phyloP scores from a whole-genome alignment of 2,329 filamentous ascomycete genomes.

The Diaporthe humulicola region DNA sequence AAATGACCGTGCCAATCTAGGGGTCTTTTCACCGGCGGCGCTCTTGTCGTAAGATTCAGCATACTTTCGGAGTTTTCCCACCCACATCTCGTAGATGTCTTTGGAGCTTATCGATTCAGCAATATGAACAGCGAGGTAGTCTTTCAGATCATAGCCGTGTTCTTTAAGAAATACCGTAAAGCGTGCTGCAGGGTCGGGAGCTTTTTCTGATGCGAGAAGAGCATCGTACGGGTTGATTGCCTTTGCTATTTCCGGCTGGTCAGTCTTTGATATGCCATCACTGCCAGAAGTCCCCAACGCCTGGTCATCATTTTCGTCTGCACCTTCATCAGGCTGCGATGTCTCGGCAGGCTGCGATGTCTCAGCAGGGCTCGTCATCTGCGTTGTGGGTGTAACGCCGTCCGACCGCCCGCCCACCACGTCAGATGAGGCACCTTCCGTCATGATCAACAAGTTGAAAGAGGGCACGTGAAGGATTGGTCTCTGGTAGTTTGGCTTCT shows the following conservation, averaged over 20 bases:
- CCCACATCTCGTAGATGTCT: neutral
- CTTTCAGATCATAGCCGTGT: neutral
- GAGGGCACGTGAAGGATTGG: too few species aligned
- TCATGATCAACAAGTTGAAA: neutral
- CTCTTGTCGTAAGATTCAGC: neutral
- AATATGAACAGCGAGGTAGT: neutral
- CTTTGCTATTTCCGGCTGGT: neutral
- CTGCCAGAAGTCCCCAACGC: neutral
- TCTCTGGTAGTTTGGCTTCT: too few species aligned
- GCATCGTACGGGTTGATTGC: neutral
- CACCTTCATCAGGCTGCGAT: neutral
- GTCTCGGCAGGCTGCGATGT: neutral
- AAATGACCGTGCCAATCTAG: neutral
- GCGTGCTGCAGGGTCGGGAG: neutral
- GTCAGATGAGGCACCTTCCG: neutral
- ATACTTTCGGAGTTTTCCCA: neutral
- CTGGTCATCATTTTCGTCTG: neutral
- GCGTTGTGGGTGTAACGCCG: neutral
- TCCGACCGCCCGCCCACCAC: neutral
- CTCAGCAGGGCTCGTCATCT: neutral
- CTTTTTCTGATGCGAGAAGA: neutral
- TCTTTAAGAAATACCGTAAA: neutral
- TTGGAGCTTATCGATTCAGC: neutral
- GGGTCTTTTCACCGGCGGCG: neutral
- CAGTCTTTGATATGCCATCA: neutral